Conservation (phyloP, 2,329 filamentous ascomycete species). For the Grosmannia clavigera region DNA sequence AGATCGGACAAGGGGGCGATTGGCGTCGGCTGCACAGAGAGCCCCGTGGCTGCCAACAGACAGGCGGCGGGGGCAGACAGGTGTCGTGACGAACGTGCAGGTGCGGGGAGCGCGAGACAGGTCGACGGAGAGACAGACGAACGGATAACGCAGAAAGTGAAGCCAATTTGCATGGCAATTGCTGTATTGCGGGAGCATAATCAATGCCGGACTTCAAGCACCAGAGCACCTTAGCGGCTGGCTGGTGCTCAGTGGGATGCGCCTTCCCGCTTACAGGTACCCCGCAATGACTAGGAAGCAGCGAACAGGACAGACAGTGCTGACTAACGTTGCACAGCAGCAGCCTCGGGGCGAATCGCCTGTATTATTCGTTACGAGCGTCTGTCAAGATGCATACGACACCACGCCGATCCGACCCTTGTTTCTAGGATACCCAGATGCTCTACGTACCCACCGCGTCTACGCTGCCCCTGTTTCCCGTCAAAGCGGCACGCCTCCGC, state of each 20-base stretch:
- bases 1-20: not conserved
- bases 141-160: not conserved
- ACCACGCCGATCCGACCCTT: not conserved
- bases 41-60: not conserved
- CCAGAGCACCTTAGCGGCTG: not conserved
- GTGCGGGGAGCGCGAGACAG: not conserved
- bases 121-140: not conserved
- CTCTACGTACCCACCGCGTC: not conserved
- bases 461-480: not conserved
- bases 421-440: not conserved
- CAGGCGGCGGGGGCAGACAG: not conserved
- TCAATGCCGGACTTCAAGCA: not conserved
- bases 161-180: not conserved
- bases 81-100: not conserved
- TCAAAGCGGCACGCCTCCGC: constrained; percentile 11
- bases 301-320: not conserved
- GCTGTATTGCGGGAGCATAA: not conserved
- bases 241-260: not conserved
- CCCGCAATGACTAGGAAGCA: not conserved
- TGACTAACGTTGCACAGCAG: not conserved
- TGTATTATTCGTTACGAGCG: not conserved
- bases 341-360: not conserved
- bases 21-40: not conserved
- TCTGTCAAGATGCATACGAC: not conserved
- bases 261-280: not conserved